These are phyloP conservation scores for Aspergillus sp. DNA, from an alignment of 2,329 filamentous ascomycete species.

Conservation along the genomic window DNA sequence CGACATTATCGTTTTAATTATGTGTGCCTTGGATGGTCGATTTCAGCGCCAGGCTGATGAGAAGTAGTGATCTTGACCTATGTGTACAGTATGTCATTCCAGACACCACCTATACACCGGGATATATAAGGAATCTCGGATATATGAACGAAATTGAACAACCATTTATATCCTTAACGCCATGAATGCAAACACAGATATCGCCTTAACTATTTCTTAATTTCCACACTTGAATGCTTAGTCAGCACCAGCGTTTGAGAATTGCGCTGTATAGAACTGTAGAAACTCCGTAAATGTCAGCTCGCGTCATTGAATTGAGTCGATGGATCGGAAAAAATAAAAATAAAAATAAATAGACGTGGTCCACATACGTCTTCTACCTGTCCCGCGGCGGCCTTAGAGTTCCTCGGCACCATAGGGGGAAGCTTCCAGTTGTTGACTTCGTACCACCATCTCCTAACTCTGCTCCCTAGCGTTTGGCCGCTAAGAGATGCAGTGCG, in stretches of 20 bases:
- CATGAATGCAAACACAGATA: conserved; percentile 16
- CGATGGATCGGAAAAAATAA: neutral
- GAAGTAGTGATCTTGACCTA: neutral
- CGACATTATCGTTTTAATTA: neutral
- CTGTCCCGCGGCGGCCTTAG: conserved; percentile 36
- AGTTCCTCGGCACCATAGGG: conserved; percentile 27
- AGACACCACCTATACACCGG: neutral
- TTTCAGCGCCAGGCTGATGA: neutral
- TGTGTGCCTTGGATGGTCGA: neutral
- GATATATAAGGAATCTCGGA: neutral
- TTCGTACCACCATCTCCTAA: conserved; percentile 91
- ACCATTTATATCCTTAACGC: conserved; percentile 14
- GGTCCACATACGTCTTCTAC: conserved; percentile 44
- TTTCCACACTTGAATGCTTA: conserved; percentile 16
- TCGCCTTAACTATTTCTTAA: neutral
- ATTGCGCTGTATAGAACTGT: conserved; percentile 39
- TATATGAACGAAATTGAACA: neutral
- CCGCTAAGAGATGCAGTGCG: conserved; percentile 74
- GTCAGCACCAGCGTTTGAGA: conserved; percentile 33
- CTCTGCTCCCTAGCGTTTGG: conserved; percentile 69
- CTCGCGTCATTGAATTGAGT: conserved; percentile 5
- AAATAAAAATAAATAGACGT: neutral
- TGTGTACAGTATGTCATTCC: neutral
- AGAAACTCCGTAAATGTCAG: conserved; percentile 36
- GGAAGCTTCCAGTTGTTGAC: conserved; percentile 88